Percentiles rank a stretch among this genome's conserved stretches.
phyloP scores from a whole-genome alignment of 1,284 basidiomycete genomes.

The Ceratobasidium sp. region DNA sequence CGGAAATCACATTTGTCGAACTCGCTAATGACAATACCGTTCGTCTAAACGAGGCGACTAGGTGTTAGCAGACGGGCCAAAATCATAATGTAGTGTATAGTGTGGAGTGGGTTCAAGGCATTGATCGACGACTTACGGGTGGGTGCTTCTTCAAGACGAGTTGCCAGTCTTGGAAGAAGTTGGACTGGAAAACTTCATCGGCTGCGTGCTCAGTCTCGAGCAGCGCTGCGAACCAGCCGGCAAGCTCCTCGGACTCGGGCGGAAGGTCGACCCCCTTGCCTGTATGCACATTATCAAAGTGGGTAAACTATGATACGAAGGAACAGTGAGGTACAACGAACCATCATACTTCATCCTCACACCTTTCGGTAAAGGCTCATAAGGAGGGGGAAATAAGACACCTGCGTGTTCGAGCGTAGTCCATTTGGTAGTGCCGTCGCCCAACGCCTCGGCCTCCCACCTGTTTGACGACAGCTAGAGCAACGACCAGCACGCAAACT shows the following conservation, averaged over 20 bases:
- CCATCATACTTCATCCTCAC: conserved; percentile 98
- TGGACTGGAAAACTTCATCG: conserved; percentile 90
- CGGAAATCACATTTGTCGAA: conserved; percentile 93
- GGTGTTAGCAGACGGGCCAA: conserved; percentile 11
- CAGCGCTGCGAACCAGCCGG: conserved; percentile 95
- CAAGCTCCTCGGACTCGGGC: conserved; percentile 93
- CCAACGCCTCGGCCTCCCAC: conserved; percentile 80
- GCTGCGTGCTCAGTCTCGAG: conserved; percentile 93
- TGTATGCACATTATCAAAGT: conserved; percentile 54
- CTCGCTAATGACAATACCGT: conserved; percentile 76
- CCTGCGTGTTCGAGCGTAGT: conserved; percentile 92
- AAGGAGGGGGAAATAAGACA: conserved; percentile 95
- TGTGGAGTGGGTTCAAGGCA: conserved; percentile 39
- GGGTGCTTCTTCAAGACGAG: conserved; percentile 82
- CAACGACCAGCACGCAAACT: conserved; percentile 54
- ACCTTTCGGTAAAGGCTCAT: conserved; percentile 83
- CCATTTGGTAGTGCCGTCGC: conserved; percentile 89
- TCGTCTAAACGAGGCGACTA: conserved; percentile 25
- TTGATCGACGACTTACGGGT: conserved; percentile 69
- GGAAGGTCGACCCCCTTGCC: conserved; percentile 84
- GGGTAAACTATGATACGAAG: conserved; percentile 25
- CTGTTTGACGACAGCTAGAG: conserved; percentile 68
- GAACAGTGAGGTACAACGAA: conserved; percentile 54
- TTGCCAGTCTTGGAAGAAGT: conserved; percentile 96
- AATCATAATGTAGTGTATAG: not conserved